A percentile compares a stretch with the other conserved stretches of the same genome.
Evolutionary conservation across 2,329 filamentous ascomycete species (phyloP).

Genomic region (Claviceps humidiphila): DNA sequence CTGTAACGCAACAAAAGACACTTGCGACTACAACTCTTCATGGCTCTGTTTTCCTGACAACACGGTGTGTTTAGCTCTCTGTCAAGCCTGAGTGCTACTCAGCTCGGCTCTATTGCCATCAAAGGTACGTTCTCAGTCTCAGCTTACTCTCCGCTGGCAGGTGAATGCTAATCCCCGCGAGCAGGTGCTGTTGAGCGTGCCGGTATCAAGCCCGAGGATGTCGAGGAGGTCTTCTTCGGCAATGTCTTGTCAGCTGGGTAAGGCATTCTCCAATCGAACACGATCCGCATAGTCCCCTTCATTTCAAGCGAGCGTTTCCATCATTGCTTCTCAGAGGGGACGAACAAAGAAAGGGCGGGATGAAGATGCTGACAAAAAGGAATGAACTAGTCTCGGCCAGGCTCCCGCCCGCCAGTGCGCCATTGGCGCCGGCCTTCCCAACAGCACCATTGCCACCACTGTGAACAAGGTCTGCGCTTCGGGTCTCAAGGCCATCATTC

Average conservation of each 20-base stretch:
- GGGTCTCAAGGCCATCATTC: conserved; percentile 82
- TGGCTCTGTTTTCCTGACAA: background rate
- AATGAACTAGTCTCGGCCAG: conserved; percentile 62
- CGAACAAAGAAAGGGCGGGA: too few species aligned
- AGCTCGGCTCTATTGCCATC: conserved; percentile 84
- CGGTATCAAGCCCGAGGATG: conserved; percentile 75
- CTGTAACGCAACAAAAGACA: background rate
- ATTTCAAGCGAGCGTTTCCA: too few species aligned
- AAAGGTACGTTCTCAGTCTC: conserved; percentile 48
- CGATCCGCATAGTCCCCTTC: background rate
- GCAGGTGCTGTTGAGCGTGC: conserved; percentile 70
- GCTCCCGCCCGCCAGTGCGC: conserved; percentile 93
- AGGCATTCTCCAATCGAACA: conserved; percentile 10
- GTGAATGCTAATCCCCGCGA: background rate
- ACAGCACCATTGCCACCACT: conserved; percentile 74
- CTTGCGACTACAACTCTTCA: background rate
- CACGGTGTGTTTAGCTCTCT: conserved; percentile 50
- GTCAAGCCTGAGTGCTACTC: conserved; percentile 70
- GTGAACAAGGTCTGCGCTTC: conserved; percentile 99
- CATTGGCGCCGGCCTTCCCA: conserved; percentile 70
- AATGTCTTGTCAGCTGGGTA: conserved; percentile 97
- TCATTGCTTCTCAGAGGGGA: too few species aligned
- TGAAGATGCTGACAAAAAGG: background rate
- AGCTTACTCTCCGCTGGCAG: background rate
- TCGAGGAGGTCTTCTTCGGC: conserved; percentile 95